Base-by-base conservation (phyloP, 345 rosid genomes). In the Lepidium sativum region DNA sequence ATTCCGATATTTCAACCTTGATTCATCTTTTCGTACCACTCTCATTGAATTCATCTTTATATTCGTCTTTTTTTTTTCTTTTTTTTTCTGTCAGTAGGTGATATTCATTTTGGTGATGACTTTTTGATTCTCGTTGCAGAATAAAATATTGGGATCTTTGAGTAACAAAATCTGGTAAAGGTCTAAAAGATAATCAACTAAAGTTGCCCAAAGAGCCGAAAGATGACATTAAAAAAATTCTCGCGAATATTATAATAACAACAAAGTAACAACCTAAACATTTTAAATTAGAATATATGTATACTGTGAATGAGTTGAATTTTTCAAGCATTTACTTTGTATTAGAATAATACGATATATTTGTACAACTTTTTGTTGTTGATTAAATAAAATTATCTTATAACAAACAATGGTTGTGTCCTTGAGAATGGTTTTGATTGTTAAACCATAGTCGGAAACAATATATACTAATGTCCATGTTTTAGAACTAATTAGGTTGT, bases 151-250 rank as follows among this genome's bases (percentile, higher is more conserved):
- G 50, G 51, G 6, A 70, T 62, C 50, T 53, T 27, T 44, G 33
- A 61, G 45, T 45, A 53, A 62, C 9, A 53, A 45, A 1, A 43
- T 42, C 43, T 15, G 25, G 17, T 18, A n/a, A 27, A 45, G 57
- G 54, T 42, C 60, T 11, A 60, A 25, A 8, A 27, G 12, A 43
- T 18, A 42, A 51, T 41, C 34, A 43, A n/a, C 17, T 43, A 55
- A 67, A 34, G 65, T 70, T 55, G 71, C 71, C 69, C 69, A 65
- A n/a, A n/a, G n/a, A n/a, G n/a, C n/a, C n/a, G n/a, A n/a, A 70
- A 61, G 74, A 27, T 44, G 38, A 42, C 23, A 21, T 2, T 32
- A 32, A 4, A 32, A 15, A 54, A 16, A n/a, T 3, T 42, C 8
- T 16, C 38, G 0, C 13, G 17, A 10, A 1, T 33, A 38, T 48